Evolutionary conservation across 768 basidiomycete species (phyloP).

Genomic region (Boletus fagicola): DNA sequence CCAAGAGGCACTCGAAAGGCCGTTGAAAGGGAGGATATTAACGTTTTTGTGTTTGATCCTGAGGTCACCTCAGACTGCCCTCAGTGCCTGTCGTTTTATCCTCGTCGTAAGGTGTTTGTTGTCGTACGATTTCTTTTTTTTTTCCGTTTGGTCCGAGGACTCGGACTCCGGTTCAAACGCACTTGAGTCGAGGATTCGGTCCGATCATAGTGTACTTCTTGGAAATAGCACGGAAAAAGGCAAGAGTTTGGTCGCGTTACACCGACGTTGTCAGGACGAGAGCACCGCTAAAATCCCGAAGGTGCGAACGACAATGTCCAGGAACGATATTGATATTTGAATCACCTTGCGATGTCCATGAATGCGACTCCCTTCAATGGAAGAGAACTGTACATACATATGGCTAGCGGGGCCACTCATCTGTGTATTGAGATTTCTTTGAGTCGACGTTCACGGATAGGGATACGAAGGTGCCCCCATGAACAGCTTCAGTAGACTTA

Average conservation of each 20-base stretch:
- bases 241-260: background rate
- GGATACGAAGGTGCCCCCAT: background rate
- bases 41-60: background rate
- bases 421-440: background rate
- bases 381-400: background rate
- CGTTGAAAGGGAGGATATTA: background rate
- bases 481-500: background rate
- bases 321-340: background rate
- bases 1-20: background rate
- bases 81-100: background rate
- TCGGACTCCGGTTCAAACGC: background rate
- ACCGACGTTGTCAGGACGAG: background rate
- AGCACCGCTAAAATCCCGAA: background rate
- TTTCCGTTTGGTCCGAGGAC: background rate
- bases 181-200: slow-evolving; percentile 10
- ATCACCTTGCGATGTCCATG: background rate
- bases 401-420: background rate
- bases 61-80: background rate
- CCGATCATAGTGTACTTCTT: background rate
- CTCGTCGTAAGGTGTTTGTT: background rate
- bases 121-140: background rate
- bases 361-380: background rate
- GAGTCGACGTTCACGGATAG: background rate
- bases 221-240: background rate
- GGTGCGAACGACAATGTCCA: background rate